A percentile compares a stretch with the other conserved stretches of the same genome.
Conservation (phyloP, 2,329 filamentous ascomycete species). For the Drechmeria coniospora region DNA sequence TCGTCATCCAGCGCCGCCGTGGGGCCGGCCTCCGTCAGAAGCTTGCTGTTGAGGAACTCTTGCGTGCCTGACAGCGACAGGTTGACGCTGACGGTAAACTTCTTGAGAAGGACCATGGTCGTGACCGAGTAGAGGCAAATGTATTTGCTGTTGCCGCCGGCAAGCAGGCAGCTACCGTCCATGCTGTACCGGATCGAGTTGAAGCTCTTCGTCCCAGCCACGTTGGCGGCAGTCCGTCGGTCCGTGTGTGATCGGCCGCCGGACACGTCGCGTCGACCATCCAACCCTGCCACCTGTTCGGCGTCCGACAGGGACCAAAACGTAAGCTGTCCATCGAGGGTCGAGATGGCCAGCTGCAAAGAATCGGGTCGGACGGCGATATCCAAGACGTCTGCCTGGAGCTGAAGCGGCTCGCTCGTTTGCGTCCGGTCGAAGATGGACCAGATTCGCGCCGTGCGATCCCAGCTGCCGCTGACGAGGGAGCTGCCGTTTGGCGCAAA, state of each 20-base stretch:
- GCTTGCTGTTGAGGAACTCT: conserved; percentile 87
- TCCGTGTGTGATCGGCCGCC: conserved; percentile 82
- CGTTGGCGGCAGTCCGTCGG: conserved; percentile 80
- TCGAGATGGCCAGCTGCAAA: conserved; percentile 78
- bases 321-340: conserved; percentile 80
- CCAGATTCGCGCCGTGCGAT: conserved; percentile 90
- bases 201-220: conserved; percentile 80
- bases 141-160: conserved; percentile 93
- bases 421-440: conserved; percentile 88
- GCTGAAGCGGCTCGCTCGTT: conserved; percentile 82
- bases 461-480: conserved; percentile 89
- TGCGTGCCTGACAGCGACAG: conserved; percentile 92
- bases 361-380: conserved; percentile 84
- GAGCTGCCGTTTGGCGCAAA: conserved; percentile 78
- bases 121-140: conserved; percentile 94
- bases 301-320: conserved; percentile 92
- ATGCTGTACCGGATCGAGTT: conserved; percentile 78
- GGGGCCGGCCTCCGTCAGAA: conserved; percentile 82
- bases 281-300: conserved; percentile 70
- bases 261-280: conserved; percentile 82
- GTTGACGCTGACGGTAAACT: conserved; percentile 91
- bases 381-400: conserved; percentile 80
- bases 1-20: conserved; percentile 77
- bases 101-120: conserved; percentile 82
- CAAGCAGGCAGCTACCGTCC: conserved; percentile 80